Conservation (phyloP, 768 basidiomycete genomes). For the Hysterangium stoloniferum region DNA sequence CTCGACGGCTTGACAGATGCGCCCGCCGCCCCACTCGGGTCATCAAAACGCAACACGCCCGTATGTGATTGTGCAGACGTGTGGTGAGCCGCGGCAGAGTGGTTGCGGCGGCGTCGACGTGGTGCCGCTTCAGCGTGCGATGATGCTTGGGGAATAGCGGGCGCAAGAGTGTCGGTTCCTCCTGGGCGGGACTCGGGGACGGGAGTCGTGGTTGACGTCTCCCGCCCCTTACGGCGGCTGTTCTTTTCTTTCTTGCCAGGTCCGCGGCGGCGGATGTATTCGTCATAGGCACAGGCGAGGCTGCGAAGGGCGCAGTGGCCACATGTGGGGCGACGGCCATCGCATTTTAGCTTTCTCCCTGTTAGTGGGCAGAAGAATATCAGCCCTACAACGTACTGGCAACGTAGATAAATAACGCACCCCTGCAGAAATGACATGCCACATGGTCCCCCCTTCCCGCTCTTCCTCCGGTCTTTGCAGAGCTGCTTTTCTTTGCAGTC, state of each 20-base stretch:
- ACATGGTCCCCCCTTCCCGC: conserved; percentile 24
- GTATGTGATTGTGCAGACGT: background rate
- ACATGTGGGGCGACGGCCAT: conserved; percentile 57
- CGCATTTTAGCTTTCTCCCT: conserved; percentile 74
- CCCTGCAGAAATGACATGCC: conserved; percentile 75
- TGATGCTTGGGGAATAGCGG: background rate
- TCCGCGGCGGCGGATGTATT: conserved; percentile 50
- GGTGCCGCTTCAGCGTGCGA: background rate
- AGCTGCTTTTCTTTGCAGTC: background rate
- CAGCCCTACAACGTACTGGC: background rate
- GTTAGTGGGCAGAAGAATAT: conserved; percentile 10
- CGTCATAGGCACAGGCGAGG: conserved; percentile 46
- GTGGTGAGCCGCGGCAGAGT: background rate
- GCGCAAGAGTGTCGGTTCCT: background rate
- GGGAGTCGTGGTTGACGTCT: background rate
- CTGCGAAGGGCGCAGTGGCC: conserved; percentile 51
- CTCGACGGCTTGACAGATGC: background rate
- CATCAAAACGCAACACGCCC: conserved; percentile 7
- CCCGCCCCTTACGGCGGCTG: conserved; percentile 16
- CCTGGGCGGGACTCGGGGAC: background rate
- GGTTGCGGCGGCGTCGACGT: background rate
- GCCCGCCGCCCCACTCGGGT: background rate
- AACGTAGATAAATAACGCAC: conserved; percentile 33
- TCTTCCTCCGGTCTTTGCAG: background rate
- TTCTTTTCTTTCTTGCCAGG: conserved; percentile 71